phyloP scores from a whole-genome alignment of 106 monocot genomes.

The Platanthera zijinensis region DNA sequence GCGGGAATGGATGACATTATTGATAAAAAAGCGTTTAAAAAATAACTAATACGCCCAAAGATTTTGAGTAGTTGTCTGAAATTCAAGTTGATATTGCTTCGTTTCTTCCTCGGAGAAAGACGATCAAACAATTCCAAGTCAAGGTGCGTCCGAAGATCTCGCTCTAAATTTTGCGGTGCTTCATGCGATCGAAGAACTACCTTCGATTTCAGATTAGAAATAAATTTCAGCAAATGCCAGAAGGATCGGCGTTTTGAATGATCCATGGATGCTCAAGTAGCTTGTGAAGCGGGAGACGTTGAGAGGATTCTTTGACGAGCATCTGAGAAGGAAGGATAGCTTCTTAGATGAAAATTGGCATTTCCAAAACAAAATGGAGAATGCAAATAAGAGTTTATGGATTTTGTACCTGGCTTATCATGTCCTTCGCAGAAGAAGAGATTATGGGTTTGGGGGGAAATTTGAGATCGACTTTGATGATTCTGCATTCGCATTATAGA shows the following conservation, averaged over 20 bases:
- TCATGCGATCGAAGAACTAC: background rate
- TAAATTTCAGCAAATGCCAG: slow-evolving; percentile 56
- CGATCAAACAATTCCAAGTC: too few relatives aligned
- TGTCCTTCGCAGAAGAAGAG: slow-evolving; percentile 75
- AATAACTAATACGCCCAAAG: too few relatives aligned
- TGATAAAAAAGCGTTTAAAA: too few relatives aligned
- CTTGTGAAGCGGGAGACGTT: slow-evolving; percentile 81
- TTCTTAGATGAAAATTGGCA: background rate
- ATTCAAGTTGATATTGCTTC: too few relatives aligned
- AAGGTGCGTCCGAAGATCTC: too few relatives aligned
- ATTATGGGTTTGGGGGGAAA: slow-evolving; percentile 78
- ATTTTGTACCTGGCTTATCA: slow-evolving; percentile 71
- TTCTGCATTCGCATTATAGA: slow-evolving; percentile 37
- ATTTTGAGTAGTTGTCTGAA: too few relatives aligned
- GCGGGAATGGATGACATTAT: too few relatives aligned
- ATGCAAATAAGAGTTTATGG: background rate
- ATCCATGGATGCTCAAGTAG: slow-evolving; percentile 99
- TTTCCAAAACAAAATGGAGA: background rate
- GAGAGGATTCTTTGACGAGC: slow-evolving; percentile 78
- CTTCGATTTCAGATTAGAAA: background rate
- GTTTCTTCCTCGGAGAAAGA: too few relatives aligned
- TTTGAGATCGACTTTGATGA: slow-evolving; percentile 90
- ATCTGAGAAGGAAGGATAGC: slow-evolving; percentile 35
- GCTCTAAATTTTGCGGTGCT: background rate
- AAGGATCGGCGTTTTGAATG: slow-evolving; percentile 85